A percentile compares a stretch with the other conserved stretches of the same genome.
phyloP scores from a whole-genome alignment of 1,284 basidiomycete genomes.

The Anthracocystis panici-leucophaei region DNA sequence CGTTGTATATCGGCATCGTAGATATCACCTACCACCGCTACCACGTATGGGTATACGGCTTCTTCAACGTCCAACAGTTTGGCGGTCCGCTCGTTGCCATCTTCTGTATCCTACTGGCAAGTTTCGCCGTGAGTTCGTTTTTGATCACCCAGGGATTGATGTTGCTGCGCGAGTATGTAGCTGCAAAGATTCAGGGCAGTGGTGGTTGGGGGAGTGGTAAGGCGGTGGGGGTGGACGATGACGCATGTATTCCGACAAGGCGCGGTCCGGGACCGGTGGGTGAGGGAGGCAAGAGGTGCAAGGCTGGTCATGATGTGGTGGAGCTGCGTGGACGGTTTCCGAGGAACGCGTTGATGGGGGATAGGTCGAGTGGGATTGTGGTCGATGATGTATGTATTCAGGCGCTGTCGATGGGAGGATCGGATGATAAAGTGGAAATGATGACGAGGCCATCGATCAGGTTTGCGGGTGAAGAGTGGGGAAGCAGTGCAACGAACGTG shows the following conservation, averaged over 20 bases:
- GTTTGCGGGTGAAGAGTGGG: conserved; percentile 1
- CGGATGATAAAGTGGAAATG: conserved; percentile 9
- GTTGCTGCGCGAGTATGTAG: conserved; percentile 41
- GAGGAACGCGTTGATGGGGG: conserved; percentile 19
- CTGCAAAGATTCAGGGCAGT: conserved; percentile 34
- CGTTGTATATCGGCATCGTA: conserved; percentile 75
- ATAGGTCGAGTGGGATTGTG: conserved; percentile 25
- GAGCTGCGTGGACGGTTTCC: conserved; percentile 38
- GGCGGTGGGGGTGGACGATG: conserved; percentile 41
- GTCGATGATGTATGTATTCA: conserved; percentile 34
- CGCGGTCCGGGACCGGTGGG: conserved; percentile 55
- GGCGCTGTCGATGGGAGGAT: conserved; percentile 12
- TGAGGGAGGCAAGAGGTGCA: conserved; percentile 49
- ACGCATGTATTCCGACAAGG: conserved; percentile 49
- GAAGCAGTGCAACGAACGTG: conserved; percentile 8
- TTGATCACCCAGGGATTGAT: conserved; percentile 47
- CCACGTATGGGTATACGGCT: conserved; percentile 47
- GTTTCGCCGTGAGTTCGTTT: conserved; percentile 42
- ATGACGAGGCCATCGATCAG: conserved; percentile 1
- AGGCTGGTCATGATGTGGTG: conserved; percentile 27
- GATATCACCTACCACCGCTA: conserved; percentile 44
- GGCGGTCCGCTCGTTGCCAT: conserved; percentile 33
- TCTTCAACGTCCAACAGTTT: conserved; percentile 50
- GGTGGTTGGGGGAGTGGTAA: conserved; percentile 52
- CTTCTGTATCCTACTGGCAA: conserved; percentile 43